A percentile compares a stretch with the other conserved stretches of the same genome.
Conservation (phyloP, 768 basidiomycete species). For the Mycena crocata region DNA sequence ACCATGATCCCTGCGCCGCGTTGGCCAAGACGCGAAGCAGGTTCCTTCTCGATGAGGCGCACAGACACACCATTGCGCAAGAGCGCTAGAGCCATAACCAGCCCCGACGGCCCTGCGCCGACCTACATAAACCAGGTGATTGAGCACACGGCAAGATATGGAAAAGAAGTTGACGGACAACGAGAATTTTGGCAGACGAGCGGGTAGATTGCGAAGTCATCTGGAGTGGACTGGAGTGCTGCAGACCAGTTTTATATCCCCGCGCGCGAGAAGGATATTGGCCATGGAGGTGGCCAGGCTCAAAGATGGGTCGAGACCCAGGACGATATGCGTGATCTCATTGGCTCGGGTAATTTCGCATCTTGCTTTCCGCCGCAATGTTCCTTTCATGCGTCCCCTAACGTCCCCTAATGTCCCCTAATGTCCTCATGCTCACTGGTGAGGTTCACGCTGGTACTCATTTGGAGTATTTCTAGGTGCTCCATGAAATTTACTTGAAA, state of each 20-base stretch:
- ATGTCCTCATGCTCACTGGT: too few species aligned
- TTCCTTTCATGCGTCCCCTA: too few species aligned
- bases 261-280: too few species aligned
- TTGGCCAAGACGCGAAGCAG: constrained; percentile 48
- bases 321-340: too few species aligned
- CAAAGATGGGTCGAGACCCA: too few species aligned
- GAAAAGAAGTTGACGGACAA: constrained; percentile 34
- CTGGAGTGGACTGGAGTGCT: neutral
- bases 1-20: constrained; percentile 45
- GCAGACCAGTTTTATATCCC: neutral
- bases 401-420: too few species aligned
- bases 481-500: too few species aligned
- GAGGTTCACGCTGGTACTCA: too few species aligned
- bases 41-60: constrained; percentile 62
- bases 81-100: constrained; percentile 56
- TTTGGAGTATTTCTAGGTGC: too few species aligned
- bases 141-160: neutral
- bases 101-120: constrained; percentile 60
- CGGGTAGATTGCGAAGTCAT: neutral
- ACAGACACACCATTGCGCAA: constrained; percentile 59
- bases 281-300: too few species aligned
- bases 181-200: constrained; percentile 35
- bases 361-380: too few species aligned
- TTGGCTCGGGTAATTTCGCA: too few species aligned
- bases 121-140: constrained; percentile 42